Conservation (phyloP, 768 basidiomycete species). For the Pholiota molesta region DNA sequence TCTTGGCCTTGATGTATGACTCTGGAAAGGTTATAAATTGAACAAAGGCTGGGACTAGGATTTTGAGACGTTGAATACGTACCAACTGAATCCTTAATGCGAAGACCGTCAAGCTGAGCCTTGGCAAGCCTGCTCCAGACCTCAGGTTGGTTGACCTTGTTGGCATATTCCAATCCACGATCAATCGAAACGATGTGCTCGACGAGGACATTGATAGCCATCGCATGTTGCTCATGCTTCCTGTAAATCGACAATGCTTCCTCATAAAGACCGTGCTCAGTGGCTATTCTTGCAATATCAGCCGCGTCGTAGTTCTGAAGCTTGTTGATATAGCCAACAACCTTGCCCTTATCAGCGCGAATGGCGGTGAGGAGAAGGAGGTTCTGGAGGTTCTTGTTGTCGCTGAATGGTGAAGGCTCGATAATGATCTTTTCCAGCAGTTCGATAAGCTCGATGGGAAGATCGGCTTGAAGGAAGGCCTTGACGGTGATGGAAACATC, state of each 20-base stretch:
- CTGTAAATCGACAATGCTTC: constrained; percentile 97
- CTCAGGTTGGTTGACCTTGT: constrained; percentile 93
- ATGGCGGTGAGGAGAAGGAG: constrained; percentile 93
- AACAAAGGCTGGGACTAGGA: not conserved
- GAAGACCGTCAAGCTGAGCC: constrained; percentile 96
- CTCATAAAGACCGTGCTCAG: constrained; percentile 93
- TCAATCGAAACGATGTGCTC: constrained; percentile 99
- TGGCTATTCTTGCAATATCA: constrained; percentile 97
- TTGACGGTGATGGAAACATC: constrained; percentile 99
- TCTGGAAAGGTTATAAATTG: constrained; percentile 41
- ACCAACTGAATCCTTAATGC: constrained; percentile 98
- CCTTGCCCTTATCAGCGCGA: constrained; percentile 97
- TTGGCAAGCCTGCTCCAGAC: constrained; percentile 99
- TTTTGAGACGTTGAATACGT: constrained; percentile 23
- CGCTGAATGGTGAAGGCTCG: constrained; percentile 95
- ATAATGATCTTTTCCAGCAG: constrained; percentile 98
- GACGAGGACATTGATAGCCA: constrained; percentile 96
- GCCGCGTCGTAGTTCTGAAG: constrained; percentile 92
- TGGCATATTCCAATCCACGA: constrained; percentile 93
- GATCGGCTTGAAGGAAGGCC: constrained; percentile 95
- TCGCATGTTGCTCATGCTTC: constrained; percentile 94
- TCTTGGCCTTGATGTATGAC: constrained; percentile 99
- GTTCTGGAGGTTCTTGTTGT: constrained; percentile 97
- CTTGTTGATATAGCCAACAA: constrained; percentile 97
- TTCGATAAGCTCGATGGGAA: constrained; percentile 96